phyloP scores from a whole-genome alignment of 805 yeast genomes.

The Ogataea ramenticola region DNA sequence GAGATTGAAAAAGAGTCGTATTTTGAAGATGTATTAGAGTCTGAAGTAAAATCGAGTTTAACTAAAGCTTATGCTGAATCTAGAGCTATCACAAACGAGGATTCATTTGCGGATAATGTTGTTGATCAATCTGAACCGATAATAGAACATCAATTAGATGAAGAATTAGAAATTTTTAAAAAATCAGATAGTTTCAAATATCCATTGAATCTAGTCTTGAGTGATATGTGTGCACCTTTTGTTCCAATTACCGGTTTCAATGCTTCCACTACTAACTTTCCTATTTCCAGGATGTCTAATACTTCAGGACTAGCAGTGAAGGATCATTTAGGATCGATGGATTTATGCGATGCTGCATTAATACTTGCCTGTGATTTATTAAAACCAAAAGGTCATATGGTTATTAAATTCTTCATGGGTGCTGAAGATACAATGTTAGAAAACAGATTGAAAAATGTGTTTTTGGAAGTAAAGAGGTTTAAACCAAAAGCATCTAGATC shows the following conservation, averaged over 20 bases:
- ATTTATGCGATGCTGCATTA: conserved; percentile 86
- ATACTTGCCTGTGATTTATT: conserved; percentile 67
- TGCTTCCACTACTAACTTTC: conserved; percentile 64
- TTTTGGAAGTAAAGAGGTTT: conserved; percentile 54
- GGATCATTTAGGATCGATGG: conserved; percentile 85
- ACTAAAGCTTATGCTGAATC: no score
- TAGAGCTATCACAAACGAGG: no score
- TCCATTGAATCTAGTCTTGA: conserved; percentile 60
- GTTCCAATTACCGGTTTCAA: conserved; percentile 44
- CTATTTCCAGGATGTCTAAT: conserved; percentile 88
- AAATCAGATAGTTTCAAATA: not conserved
- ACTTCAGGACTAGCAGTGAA: conserved; percentile 75
- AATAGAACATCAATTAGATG: not conserved
- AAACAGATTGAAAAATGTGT: conserved; percentile 46
- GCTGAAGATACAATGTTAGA: conserved; percentile 66
- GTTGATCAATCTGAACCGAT: no score
- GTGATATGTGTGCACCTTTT: conserved; percentile 78
- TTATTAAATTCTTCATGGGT: conserved; percentile 84
- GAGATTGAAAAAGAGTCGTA: not conserved
- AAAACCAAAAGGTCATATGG: conserved; percentile 61
- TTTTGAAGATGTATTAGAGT: not conserved
- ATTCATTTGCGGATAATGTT: no score
- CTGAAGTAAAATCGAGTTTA: not conserved
- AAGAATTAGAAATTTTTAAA: not conserved
- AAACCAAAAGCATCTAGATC: conserved; percentile 79